Base-by-base conservation (phyloP, 1,139 yeast species). In the Kodamaea sp. region DNA sequence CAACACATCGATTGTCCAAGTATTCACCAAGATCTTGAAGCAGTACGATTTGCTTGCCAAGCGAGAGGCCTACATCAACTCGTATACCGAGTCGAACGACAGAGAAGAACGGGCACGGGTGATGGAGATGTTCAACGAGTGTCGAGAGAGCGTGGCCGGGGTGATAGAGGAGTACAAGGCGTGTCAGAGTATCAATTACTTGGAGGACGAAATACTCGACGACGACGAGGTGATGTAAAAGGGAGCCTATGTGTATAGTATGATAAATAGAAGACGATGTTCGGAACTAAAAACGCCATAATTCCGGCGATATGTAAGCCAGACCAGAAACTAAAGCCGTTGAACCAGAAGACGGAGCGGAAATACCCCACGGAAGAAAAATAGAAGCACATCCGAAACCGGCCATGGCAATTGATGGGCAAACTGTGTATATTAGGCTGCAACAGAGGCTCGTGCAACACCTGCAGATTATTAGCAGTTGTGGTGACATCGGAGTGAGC, bases 41-140 rank as follows among this genome's bases (percentile, higher is more conserved):
- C 94, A 90, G 47, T 92, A 82, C 57, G 96, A 92, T 48, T 73
- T 80, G 34, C 72, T 92, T 32, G 87, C 86, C 47, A 78, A 79
- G 37, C 72, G 95, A 40, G 81, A 80, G 36, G 98, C 98, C 0
- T 92, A 90, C 53, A 64, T 92, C 41, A 92, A 86, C 43, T 84
- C 83, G 36, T 92, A 88, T 59, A 68, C 77, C 20, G 80, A 70
- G 28, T 58, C 69, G 25, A 75, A 75, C 31, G 80, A 80, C 51
- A 41, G 50, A 7, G 64, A 59, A 10, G 75, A 69, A 38, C 45
- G 68, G 33, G 48, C 47, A 15, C 48, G 64, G 20, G 85, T 85
- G 4, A 66, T 84, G 50, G 88, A 78, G 16, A 87, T 87, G 59
- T 92, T 92, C 53, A 76, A 73, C 35, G 95, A 86, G 37, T 80